phyloP scores from a whole-genome alignment of 345 rosid species.

The Durio zibethinus region DNA sequence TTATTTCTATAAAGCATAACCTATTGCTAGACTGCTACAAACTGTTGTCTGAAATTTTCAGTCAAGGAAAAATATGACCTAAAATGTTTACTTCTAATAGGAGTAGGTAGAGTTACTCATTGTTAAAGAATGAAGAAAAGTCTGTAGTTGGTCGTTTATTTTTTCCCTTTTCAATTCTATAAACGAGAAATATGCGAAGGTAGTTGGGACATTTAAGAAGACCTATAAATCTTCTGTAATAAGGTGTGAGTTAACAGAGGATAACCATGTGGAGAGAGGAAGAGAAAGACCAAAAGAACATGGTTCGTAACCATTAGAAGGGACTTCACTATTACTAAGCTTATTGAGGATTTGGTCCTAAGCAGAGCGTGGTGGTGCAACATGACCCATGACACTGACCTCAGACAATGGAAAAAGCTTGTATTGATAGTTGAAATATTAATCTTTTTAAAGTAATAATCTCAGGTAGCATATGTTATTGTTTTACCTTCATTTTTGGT shows the following conservation, averaged over 20 bases:
- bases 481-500: neutral
- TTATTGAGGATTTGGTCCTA: neutral
- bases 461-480: neutral
- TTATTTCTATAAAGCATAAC: neutral
- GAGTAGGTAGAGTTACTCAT: neutral
- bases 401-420: neutral
- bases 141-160: neutral
- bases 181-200: neutral
- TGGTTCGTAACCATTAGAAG: neutral
- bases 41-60: neutral
- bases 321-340: neutral
- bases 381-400: neutral
- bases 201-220: neutral
- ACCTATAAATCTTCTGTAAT: neutral
- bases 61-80: constrained; percentile 8
- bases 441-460: neutral
- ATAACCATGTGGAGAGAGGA: neutral
- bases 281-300: neutral
- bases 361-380: neutral
- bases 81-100: neutral
- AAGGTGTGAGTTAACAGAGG: neutral
- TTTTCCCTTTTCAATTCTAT: neutral
- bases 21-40: neutral
- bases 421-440: neutral
- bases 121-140: neutral